These are phyloP conservation scores for Blastosporella zonata DNA, from an alignment of 1,284 basidiomycete genomes.

Conservation along the genomic window DNA sequence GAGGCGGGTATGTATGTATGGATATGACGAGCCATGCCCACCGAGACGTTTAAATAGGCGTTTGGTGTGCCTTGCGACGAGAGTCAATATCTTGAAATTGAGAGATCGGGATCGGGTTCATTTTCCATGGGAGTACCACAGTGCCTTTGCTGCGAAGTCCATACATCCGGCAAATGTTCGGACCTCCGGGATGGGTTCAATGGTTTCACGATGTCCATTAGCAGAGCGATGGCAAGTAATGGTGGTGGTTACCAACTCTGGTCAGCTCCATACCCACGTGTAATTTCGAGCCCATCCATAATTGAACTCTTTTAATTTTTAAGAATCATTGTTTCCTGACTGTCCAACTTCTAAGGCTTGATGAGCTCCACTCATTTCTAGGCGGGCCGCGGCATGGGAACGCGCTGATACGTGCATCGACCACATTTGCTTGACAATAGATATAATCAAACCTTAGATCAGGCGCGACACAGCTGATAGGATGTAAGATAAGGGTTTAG, in stretches of 20 bases:
- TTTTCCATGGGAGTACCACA: neutral
- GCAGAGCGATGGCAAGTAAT: neutral
- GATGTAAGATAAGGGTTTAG: too few relatives aligned
- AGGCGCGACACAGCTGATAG: too few relatives aligned
- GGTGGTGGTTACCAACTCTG: neutral
- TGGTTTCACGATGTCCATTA: neutral
- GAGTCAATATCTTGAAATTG: neutral
- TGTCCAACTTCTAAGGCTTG: too few relatives aligned
- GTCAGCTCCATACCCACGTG: neutral
- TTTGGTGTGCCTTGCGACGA: neutral
- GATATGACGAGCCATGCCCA: neutral
- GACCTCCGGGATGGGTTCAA: neutral
- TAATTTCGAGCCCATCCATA: neutral
- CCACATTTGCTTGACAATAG: neutral
- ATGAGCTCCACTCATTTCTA: slow-evolving; percentile 1
- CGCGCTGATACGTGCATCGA: too few relatives aligned
- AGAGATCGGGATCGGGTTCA: slow-evolving; percentile 1
- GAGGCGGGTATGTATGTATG: neutral
- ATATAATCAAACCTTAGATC: neutral
- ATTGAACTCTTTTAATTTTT: neutral
- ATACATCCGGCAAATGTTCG: slow-evolving; percentile 1
- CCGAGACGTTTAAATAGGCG: neutral
- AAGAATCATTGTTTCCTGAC: neutral
- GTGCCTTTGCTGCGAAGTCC: neutral
- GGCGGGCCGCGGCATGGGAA: too few relatives aligned